Percentiles rank a stretch among this genome's conserved stretches.
phyloP scores from a whole-genome alignment of 169 alveolate species.

The Babesia sp. region DNA sequence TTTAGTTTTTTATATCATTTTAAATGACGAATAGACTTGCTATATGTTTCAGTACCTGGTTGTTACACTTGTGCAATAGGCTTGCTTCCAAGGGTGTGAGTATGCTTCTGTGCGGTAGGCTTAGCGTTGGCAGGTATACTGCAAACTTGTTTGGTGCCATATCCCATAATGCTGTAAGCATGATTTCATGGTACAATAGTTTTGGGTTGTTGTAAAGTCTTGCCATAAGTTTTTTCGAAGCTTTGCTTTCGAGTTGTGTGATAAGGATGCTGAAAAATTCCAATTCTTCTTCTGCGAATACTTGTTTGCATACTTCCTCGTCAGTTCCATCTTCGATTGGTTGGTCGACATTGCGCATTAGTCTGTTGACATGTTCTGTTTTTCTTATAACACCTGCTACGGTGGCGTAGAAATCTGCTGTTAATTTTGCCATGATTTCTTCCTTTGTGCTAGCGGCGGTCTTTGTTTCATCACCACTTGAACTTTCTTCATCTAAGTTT shows the following conservation, averaged over 20 bases:
- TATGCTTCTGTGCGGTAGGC: slow-evolving; percentile 60
- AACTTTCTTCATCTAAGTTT: neutral
- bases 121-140: slow-evolving; percentile 54
- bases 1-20: neutral
- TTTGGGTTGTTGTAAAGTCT: slow-evolving; percentile 5
- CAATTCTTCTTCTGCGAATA: slow-evolving; percentile 35
- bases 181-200: slow-evolving; percentile 42
- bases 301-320: neutral
- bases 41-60: slow-evolving; percentile 35
- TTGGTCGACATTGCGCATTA: neutral
- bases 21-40: slow-evolving; percentile 11
- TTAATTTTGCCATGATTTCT: neutral
- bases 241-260: slow-evolving; percentile 22
- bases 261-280: slow-evolving; percentile 18
- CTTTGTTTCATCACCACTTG: neutral
- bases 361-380: slow-evolving; percentile 26
- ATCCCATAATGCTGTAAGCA: slow-evolving; percentile 29
- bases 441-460: neutral
- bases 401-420: slow-evolving; percentile 8
- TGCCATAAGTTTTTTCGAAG: slow-evolving; percentile 13
- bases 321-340: slow-evolving; percentile 11
- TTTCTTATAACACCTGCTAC: slow-evolving; percentile 18
- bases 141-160: slow-evolving; percentile 43
- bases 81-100: slow-evolving; percentile 14
- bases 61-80: slow-evolving; percentile 19